Evolutionary conservation across 306 rosid species (phyloP), one percentile per base, ranked within the genome.

Genomic region (Benincasa hispida): DNA sequence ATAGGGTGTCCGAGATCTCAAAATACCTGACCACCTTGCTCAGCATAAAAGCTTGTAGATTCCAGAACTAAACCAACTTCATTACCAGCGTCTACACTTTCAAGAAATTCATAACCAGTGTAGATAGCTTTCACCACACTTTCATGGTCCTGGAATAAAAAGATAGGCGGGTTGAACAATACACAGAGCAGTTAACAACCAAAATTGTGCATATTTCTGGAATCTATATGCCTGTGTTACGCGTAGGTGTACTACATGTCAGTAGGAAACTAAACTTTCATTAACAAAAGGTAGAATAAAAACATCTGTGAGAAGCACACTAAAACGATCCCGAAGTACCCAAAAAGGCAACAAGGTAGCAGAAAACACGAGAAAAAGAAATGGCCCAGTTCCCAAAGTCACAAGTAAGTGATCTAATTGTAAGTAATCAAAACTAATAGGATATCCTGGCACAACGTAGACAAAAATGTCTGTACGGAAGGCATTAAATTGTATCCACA

Each of bases 21-120:
- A 61, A 80, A 47, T 90, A 94, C 99, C 99, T 94, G 99, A 73
- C 99, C 99, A 90, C 99, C 99, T 86, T 94, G 99, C 87, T 94
- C 99, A 6, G 99, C 96, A 86, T 94, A 94, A 83, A 94, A 94
- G 86, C 97, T 92, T 42, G 99, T 89, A 48, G 99, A 94, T 76
- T 90, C 92, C 83, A 94, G 82, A 82, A 92, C 84, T 57, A 94
- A 35, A 53, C 98, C 99, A 79, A 92, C 83, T 79, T 88, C 97
- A 75, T 78, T 87, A 72, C 81, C 85, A 18, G 83, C 80, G 48
- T 80, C 81, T 83, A 86, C 82, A 73, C 87, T 84, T 80, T 87
- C 93, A 51, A 88, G 78, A 83, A 82, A 90, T 75, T 89, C 88
- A 65, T 88, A 83, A 79, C 99, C 99, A 10, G 93, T 89, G 75